A percentile compares a stretch with the other conserved stretches of the same genome.
Conservation (phyloP, 495 filamentous ascomycete species). For the Podospora pseudoanserina region DNA sequence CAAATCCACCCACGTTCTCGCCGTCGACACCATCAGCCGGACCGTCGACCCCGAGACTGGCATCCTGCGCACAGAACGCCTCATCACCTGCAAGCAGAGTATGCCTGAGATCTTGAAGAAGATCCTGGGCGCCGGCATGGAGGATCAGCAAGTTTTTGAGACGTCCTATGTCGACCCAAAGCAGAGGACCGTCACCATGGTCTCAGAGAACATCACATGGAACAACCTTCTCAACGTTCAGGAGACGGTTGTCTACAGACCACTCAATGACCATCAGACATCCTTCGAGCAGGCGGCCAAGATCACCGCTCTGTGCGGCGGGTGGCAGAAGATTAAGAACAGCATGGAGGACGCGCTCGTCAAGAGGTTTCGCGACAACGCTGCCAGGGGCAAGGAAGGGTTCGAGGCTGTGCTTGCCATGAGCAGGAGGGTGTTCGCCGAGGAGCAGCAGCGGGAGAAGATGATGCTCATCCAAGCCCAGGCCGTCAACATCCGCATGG, state of each 20-base stretch:
- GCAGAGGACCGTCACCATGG: conserved; percentile 85
- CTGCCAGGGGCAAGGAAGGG: conserved; percentile 79
- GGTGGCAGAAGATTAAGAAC: conserved; percentile 92
- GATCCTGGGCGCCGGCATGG: conserved; percentile 62
- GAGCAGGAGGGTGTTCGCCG: conserved; percentile 86
- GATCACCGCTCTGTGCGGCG: conserved; percentile 91
- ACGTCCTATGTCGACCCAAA: conserved; percentile 86
- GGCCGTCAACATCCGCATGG: conserved; percentile 31
- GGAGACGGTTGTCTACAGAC: conserved; percentile 84
- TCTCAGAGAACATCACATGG: conserved; percentile 85
- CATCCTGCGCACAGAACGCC: conserved; percentile 90
- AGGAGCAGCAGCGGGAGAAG: conserved; percentile 59
- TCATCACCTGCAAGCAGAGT: conserved; percentile 90
- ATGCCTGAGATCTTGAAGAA: conserved; percentile 82
- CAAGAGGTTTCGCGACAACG: conserved; percentile 86
- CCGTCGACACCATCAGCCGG: conserved; percentile 86
- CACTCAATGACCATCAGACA: conserved; percentile 61
- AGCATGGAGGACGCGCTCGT: conserved; percentile 89
- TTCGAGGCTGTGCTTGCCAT: conserved; percentile 93
- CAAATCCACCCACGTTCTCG: conserved; percentile 86
- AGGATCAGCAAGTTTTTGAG: conserved; percentile 86
- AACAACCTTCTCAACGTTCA: conserved; percentile 81
- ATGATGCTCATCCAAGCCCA: conserved; percentile 29
- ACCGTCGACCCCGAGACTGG: conserved; percentile 75
- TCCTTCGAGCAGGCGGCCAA: conserved; percentile 81